Base-by-base conservation (phyloP, 2,329 filamentous ascomycete genomes). In the Cadophora gregata region DNA sequence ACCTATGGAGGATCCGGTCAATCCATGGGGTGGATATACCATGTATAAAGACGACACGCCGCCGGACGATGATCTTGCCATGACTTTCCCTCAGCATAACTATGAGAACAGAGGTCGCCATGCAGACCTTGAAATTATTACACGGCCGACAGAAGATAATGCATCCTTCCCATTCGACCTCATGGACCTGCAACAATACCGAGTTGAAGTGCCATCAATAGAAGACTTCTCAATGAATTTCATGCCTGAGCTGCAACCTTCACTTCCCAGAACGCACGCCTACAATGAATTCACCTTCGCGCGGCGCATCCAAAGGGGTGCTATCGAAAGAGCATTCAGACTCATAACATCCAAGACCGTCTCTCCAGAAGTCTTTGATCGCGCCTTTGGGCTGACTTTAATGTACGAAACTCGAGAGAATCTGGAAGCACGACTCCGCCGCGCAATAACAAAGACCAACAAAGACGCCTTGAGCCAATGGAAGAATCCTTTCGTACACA, bases 311-410 rank as follows among this genome's bases (percentile, higher is more conserved):
- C 90, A 92, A 59, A 86, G 92, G 50, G 82, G 82, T 62, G 83
- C 87, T 2, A 72, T 89, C 0, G 91, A 96, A 77, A 79, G 82
- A 29, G 91, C 84, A 0, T 86, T 88, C 65, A 79, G 81, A 2
- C 78, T 94, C 1, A 81, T 92, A 2, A 79, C 76, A 16, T 81
- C 82, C 75, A 74, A 79, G 1, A 78, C 82, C 83, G 86, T 58
- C 8, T 55, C 63, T 0, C 81, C 82, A 1, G 76, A 80, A 2
- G 77, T 77, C 0, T 81, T 88, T 64, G 79, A 81, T n/a, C 82
- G 84, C 38, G 83, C 88, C 1, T 94, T 93, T 76, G 89, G 87
- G 42, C 90, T 93, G 65, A 88, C 87, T n/a, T 79, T 90, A 21
- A 83, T 88, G 29, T 89, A 89, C 68, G 84, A 88, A 72, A 78